Percentiles rank a stretch among this genome's conserved stretches.
Evolutionary conservation across 108 stramenopile genomes (phyloP).

Genomic region (Skeletonema menzelii): DNA sequence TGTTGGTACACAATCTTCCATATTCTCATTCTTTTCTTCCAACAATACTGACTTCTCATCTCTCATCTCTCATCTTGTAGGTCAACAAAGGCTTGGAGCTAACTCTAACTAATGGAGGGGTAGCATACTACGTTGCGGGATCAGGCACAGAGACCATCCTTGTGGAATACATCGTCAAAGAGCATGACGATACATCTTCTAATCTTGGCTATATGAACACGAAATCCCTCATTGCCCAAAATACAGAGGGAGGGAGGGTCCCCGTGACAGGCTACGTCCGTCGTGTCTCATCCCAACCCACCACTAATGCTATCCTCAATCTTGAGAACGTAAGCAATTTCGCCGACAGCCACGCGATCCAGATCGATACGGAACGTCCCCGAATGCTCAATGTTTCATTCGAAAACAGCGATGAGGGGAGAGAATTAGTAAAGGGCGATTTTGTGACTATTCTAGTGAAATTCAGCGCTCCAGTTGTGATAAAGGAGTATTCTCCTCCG

Average conservation of each 20-base stretch:
- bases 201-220: slow-evolving; percentile 21
- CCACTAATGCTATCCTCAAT: slow-evolving; percentile 30
- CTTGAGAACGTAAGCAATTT: slow-evolving; percentile 9
- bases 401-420: slow-evolving; percentile 9
- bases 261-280: slow-evolving; percentile 27
- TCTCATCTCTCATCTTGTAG: not conserved
- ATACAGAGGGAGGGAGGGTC: slow-evolving; percentile 36
- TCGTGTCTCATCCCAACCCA: slow-evolving; percentile 23
- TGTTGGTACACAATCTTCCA: not conserved
- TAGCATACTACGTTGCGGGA: slow-evolving; percentile 31
- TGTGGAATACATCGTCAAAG: slow-evolving; percentile 24
- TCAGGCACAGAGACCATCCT: slow-evolving; percentile 28
- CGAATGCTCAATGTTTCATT: slow-evolving; percentile 15
- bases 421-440: slow-evolving; percentile 15
- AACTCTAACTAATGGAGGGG: slow-evolving; percentile 7
- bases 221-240: slow-evolving; percentile 22
- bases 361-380: slow-evolving; percentile 21
- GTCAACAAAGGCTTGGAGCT: slow-evolving; percentile 28
- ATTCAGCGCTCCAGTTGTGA: slow-evolving; percentile 29
- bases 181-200: slow-evolving; percentile 16
- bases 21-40: not conserved
- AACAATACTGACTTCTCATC: not conserved
- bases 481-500: slow-evolving; percentile 10
- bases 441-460: slow-evolving; percentile 15
- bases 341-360: slow-evolving; percentile 9